Evolutionary conservation across 768 basidiomycete genomes (phyloP).

Genomic region (Boletus subcaerulescens): DNA sequence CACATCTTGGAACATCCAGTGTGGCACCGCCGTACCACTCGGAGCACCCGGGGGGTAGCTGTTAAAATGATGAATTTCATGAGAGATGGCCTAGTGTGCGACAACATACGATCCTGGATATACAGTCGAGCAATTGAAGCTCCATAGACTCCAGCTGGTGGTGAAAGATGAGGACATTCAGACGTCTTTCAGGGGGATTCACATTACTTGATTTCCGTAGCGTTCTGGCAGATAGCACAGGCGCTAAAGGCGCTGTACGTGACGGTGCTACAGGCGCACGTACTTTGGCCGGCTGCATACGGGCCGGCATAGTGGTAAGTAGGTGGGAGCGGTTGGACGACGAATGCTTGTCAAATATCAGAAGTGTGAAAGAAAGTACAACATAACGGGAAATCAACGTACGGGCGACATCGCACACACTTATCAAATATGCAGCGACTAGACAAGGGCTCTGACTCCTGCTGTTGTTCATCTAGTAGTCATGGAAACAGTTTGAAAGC

Average conservation of each 20-base stretch:
- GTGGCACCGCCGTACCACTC: slow-evolving; percentile 46
- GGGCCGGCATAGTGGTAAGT: no score
- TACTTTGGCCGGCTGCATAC: slow-evolving; percentile 18
- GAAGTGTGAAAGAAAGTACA: slow-evolving; percentile 2
- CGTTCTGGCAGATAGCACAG: slow-evolving; percentile 55
- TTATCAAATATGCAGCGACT: slow-evolving; percentile 42
- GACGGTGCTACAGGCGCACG: slow-evolving; percentile 55
- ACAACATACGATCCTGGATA: slow-evolving; percentile 25
- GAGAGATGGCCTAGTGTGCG: background rate
- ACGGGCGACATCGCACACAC: slow-evolving; percentile 43
- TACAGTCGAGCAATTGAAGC: slow-evolving; percentile 42
- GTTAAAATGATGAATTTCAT: background rate
- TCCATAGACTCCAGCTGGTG: slow-evolving; percentile 50
- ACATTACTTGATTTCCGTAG: slow-evolving; percentile 35
- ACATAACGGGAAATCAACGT: slow-evolving; percentile 15
- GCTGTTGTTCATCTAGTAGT: slow-evolving; percentile 39
- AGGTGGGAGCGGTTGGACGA: no score
- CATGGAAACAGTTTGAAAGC: background rate
- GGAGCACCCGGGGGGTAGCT: slow-evolving; percentile 50
- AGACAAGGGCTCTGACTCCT: slow-evolving; percentile 45
- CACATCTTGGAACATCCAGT: slow-evolving; percentile 61
- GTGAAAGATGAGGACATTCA: background rate
- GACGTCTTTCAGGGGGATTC: background rate
- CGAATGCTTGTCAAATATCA: no score
- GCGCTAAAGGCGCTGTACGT: slow-evolving; percentile 55